These are phyloP conservation scores for Malassezia sympodialis DNA, from an alignment of 1,284 basidiomycete species.

Conservation along the genomic window DNA sequence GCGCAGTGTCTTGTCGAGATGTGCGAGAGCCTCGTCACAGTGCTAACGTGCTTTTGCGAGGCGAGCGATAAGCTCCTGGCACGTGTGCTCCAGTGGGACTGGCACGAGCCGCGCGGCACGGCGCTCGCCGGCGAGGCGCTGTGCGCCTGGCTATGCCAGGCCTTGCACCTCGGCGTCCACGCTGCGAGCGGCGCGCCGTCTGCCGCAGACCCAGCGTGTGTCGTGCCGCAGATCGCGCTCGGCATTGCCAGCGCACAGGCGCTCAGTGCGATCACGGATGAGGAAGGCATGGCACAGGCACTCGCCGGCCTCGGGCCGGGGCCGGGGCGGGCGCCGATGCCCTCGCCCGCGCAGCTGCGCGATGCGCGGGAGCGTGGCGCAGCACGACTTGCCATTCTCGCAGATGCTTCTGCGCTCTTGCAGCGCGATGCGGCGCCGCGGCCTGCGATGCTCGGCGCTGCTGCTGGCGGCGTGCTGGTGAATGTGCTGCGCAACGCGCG, in stretches of 20 bases:
- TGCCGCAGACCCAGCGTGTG: neutral
- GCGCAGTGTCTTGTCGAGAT: conserved; percentile 29
- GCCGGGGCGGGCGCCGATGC: neutral
- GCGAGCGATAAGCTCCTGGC: conserved; percentile 27
- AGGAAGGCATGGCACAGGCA: conserved; percentile 20
- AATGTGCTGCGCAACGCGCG: conserved; percentile 19
- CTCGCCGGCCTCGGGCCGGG: conserved; percentile 21
- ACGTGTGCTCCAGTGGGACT: conserved; percentile 25
- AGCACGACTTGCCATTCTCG: conserved; percentile 19
- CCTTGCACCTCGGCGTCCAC: conserved; percentile 21
- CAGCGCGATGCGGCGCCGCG: conserved; percentile 1
- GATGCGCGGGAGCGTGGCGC: conserved; percentile 10
- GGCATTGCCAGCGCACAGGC: conserved; percentile 27
- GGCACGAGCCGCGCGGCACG: conserved; percentile 16
- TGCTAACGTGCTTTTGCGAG: conserved; percentile 28
- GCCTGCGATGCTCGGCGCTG: conserved; percentile 27
- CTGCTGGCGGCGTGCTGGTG: conserved; percentile 22
- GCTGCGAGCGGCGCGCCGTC: neutral
- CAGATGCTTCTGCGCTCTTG: conserved; percentile 20
- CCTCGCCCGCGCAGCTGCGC: conserved; percentile 21
- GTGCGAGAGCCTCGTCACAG: conserved; percentile 30
- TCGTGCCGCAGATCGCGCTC: conserved; percentile 17
- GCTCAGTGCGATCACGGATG: conserved; percentile 28
- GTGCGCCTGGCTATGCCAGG: conserved; percentile 26
- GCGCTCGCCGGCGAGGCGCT: conserved; percentile 22